Conservation (phyloP, 352 stramenopile species). For the Thalassiosira exigua region DNA sequence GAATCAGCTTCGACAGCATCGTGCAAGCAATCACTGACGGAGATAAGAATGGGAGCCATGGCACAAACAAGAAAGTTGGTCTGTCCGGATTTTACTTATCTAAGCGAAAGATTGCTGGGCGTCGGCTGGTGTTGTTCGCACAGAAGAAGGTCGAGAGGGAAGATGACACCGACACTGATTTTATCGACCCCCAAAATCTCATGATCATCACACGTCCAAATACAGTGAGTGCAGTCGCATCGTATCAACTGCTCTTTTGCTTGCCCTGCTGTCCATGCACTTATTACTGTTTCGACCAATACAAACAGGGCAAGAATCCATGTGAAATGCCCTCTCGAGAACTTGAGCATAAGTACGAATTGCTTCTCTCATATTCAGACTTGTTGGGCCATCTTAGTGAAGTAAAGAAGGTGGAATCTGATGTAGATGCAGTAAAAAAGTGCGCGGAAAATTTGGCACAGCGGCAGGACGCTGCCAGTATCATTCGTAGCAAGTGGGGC, state of each 20-base stretch:
- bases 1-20: constrained; percentile 56
- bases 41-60: constrained; percentile 24
- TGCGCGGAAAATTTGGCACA: constrained; percentile 32
- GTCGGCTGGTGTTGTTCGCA: constrained; percentile 59
- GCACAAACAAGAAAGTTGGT: constrained; percentile 38
- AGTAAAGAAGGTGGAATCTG: constrained; percentile 23
- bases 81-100: constrained; percentile 66
- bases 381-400: constrained; percentile 26
- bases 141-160: constrained; percentile 57
- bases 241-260: too few relatives aligned
- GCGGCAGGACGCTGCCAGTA: constrained; percentile 14
- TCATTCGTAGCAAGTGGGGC: constrained; percentile 41
- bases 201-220: constrained; percentile 77
- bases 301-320: constrained; percentile 52
- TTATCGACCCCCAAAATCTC: constrained; percentile 59
- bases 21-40: constrained; percentile 44
- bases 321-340: constrained; percentile 66
- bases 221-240: constrained; percentile 48
- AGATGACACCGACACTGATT: constrained; percentile 26
- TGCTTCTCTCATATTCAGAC: constrained; percentile 39
- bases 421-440: constrained; percentile 35
- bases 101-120: constrained; percentile 58
- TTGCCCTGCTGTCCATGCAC: too few relatives aligned
- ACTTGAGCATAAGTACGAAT: constrained; percentile 61
- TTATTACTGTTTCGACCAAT: too few relatives aligned